phyloP scores from a whole-genome alignment of 1,284 basidiomycete species.

The Puccinia sorghi region DNA sequence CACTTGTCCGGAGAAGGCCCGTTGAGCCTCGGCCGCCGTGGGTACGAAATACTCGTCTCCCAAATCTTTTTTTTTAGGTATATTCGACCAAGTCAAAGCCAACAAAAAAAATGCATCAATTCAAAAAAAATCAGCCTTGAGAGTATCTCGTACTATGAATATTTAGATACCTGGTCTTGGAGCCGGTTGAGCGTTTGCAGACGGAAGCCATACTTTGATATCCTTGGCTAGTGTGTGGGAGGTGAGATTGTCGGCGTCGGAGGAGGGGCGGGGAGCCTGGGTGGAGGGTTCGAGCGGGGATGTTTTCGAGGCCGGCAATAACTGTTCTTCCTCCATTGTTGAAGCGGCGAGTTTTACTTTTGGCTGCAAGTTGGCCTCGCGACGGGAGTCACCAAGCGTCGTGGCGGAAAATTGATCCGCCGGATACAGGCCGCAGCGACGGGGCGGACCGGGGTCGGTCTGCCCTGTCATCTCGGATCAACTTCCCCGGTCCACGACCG shows the following conservation, averaged over 20 bases:
- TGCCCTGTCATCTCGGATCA: no score
- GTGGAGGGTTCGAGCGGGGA: not conserved
- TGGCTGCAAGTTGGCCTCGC: not conserved
- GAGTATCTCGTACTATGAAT: not conserved
- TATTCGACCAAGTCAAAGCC: no score
- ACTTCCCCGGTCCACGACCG: no score
- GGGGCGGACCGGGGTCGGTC: no score
- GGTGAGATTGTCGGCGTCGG: not conserved
- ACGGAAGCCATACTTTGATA: conserved; percentile 44
- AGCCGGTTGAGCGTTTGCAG: conserved; percentile 29
- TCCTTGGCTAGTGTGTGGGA: conserved; percentile 21
- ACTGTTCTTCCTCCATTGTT: conserved; percentile 5
- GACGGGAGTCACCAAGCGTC: no score
- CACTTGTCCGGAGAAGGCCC: conserved; percentile 67
- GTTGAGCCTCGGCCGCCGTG: conserved; percentile 71
- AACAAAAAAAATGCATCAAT: not conserved
- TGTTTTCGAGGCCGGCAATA: not conserved
- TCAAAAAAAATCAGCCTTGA: conserved; percentile 28
- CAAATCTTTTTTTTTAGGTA: conserved; percentile 58
- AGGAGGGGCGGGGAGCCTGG: not conserved
- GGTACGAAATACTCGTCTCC: conserved; percentile 75
- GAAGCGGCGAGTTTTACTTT: not conserved
- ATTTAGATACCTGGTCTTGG: conserved; percentile 44
- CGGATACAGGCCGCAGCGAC: no score
- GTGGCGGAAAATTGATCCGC: no score